Conservation (phyloP, 2,329 filamentous ascomycete species). For the Stachybotrys chartarum region DNA sequence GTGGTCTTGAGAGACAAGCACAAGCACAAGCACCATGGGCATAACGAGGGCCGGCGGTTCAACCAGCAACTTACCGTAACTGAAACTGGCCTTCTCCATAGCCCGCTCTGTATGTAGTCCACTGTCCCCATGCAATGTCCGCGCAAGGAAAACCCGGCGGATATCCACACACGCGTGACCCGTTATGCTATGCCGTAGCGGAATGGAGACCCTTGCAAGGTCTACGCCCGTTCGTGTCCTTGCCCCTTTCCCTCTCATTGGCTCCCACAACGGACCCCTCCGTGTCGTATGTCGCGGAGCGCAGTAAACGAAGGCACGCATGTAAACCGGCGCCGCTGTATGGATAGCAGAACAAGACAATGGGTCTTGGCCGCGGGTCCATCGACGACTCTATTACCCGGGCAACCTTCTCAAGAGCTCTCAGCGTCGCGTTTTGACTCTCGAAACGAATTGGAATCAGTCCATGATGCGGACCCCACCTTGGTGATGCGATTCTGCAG, state of each 20-base stretch:
- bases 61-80: background rate
- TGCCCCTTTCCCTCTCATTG: background rate
- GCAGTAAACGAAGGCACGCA: background rate
- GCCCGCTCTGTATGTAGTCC: too few relatives aligned
- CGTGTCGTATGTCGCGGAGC: too few relatives aligned
- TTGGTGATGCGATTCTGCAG: background rate
- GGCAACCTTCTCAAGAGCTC: too few relatives aligned
- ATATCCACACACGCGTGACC: background rate
- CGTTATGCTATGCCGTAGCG: background rate
- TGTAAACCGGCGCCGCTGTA: background rate
- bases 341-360: background rate
- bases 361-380: background rate
- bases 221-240: background rate
- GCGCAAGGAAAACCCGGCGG: too few relatives aligned
- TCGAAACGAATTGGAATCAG: background rate
- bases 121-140: too few relatives aligned
- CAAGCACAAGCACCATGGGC: background rate
- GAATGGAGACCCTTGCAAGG: background rate
- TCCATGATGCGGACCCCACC: background rate
- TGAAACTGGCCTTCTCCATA: background rate
- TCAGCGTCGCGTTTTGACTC: background rate
- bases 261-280: background rate
- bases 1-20: too few relatives aligned
- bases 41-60: background rate
- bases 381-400: background rate